Percentiles rank a stretch among this genome's conserved stretches.
Conservation (phyloP, 1,139 yeast genomes). For the Saccharomyces hybrid region DNA sequence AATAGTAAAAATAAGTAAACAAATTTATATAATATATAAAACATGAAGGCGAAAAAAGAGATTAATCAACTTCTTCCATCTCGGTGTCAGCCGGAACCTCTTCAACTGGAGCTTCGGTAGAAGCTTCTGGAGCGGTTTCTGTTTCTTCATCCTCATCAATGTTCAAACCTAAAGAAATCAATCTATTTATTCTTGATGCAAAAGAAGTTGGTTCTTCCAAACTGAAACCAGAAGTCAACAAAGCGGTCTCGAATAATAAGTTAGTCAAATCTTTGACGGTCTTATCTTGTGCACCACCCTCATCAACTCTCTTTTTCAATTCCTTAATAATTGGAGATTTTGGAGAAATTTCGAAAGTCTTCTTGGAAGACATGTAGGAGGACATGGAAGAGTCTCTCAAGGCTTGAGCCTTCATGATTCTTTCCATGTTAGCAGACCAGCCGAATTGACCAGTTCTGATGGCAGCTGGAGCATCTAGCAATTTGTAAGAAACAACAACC, state of each 20-base stretch:
- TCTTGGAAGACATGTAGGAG: constrained; percentile 98
- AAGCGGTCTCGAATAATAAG: constrained; percentile 93
- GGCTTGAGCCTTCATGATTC: constrained; percentile 99
- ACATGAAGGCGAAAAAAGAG: not conserved
- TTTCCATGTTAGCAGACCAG: constrained; percentile 99
- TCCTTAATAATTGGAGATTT: constrained; percentile 91
- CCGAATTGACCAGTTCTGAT: constrained; percentile 99
- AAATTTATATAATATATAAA: not conserved
- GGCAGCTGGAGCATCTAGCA: constrained; percentile 99
- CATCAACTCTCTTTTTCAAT: constrained; percentile 92
- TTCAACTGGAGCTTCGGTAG: constrained; percentile 49
- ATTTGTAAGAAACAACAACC: constrained; percentile 96
- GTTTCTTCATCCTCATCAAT: constrained; percentile 77
- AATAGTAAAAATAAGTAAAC: not conserved
- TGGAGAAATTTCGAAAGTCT: constrained; percentile 98
- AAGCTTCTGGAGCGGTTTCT: constrained; percentile 36
- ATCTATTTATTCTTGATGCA: constrained; percentile 96
- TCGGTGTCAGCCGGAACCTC: constrained; percentile 80
- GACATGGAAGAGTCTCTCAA: constrained; percentile 98
- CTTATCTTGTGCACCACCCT: constrained; percentile 96
- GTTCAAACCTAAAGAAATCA: constrained; percentile 95
- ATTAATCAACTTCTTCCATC: constrained; percentile 98
- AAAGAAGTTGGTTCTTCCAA: constrained; percentile 97
- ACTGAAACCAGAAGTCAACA: constrained; percentile 97
- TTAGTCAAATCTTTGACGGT: constrained; percentile 97